A percentile compares a stretch with the other conserved stretches of the same genome.
phyloP scores from a whole-genome alignment of 2,329 filamentous ascomycete genomes.

The Paraphoma chrysanthemicola region DNA sequence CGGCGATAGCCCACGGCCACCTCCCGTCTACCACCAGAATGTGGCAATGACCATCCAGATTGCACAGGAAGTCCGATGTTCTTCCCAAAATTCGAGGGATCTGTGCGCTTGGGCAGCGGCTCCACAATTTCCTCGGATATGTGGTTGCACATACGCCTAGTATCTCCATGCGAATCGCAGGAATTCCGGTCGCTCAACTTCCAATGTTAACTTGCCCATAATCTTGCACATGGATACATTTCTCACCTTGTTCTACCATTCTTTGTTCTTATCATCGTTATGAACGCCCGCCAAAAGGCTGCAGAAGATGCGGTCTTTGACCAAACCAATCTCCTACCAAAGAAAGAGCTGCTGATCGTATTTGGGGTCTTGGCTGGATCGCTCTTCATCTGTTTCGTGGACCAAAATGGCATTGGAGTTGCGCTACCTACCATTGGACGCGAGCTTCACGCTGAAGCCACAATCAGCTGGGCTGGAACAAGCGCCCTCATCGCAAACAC shows the following conservation, averaged over 20 bases:
- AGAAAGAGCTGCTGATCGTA: constrained; percentile 57
- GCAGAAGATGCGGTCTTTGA: constrained; percentile 25
- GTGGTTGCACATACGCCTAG: too few species aligned
- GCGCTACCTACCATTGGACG: constrained; percentile 45
- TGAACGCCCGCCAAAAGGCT: constrained; percentile 15
- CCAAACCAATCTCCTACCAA: constrained; percentile 65
- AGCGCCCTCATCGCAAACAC: constrained; percentile 64
- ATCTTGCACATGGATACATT: neutral
- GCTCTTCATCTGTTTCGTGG: constrained; percentile 63
- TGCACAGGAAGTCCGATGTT: neutral
- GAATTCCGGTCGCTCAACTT: neutral
- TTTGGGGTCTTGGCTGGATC: constrained; percentile 61
- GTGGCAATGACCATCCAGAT: neutral
- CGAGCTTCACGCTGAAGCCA: constrained; percentile 50
- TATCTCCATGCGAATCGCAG: neutral
- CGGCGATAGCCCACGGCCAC: neutral
- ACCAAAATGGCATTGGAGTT: constrained; percentile 63
- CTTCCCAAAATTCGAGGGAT: neutral
- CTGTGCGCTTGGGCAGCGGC: neutral
- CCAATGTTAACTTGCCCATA: neutral
- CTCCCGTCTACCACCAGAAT: neutral
- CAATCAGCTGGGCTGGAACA: constrained; percentile 64
- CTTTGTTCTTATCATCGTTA: neutral
- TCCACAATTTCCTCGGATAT: too few species aligned
- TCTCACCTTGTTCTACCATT: neutral